phyloP scores from a whole-genome alignment of 164 flowering plant species.

The Platanus orientalis region DNA sequence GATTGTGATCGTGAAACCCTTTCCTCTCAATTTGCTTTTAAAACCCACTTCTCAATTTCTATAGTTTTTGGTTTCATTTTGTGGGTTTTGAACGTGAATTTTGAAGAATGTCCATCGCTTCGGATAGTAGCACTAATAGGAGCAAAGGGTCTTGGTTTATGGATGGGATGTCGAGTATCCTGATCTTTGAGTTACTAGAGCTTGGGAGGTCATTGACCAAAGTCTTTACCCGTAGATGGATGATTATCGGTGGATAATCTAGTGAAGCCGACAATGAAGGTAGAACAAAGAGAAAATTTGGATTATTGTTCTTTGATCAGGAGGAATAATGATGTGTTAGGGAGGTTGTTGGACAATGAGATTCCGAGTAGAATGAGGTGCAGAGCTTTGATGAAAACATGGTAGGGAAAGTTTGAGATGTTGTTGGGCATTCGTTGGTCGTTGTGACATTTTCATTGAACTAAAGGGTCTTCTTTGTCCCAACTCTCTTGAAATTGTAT shows the following conservation, averaged over 20 bases:
- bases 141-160: conserved; percentile 26
- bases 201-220: conserved; percentile 8
- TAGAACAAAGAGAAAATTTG: conserved; percentile 7
- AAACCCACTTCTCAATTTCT: neutral
- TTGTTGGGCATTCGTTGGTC: too few relatives aligned
- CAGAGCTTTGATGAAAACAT: too few relatives aligned
- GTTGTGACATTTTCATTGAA: too few relatives aligned
- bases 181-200: conserved; percentile 21
- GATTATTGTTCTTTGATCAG: conserved; percentile 55
- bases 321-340: conserved; percentile 43
- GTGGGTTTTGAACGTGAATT: neutral
- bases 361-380: conserved; percentile 46
- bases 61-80: neutral
- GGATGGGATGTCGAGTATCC: conserved; percentile 18
- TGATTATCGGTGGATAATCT: neutral
- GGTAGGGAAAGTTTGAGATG: too few relatives aligned
- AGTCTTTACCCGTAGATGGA: conserved; percentile 2
- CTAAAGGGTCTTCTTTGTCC: too few relatives aligned
- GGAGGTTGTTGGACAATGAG: conserved; percentile 25
- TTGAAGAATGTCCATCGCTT: conserved; percentile 31
- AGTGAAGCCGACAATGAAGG: neutral
- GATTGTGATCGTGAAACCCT: too few relatives aligned
- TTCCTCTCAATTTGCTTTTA: neutral
- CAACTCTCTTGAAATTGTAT: too few relatives aligned
- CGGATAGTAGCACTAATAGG: conserved; percentile 21